Evolutionary conservation across 441 rosid species (phyloP), one percentile per base, ranked within the genome.

Genomic region (Mallotus japonicus): DNA sequence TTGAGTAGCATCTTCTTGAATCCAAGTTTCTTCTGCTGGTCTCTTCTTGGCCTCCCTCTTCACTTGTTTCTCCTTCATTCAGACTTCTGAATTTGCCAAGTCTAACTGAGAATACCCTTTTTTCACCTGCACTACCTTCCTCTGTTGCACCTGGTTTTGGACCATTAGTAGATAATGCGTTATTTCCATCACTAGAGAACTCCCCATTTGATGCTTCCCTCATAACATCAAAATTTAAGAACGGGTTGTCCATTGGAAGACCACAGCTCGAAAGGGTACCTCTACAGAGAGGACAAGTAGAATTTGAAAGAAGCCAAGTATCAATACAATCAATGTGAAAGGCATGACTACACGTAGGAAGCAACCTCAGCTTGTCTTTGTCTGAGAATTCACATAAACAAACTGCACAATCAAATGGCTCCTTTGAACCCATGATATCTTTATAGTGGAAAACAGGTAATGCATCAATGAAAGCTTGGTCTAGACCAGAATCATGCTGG

Each of bases 221-320:
- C 17, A 76, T 74, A 60, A 49, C 24, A 15, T 77, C 80, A 28
- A 51, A 76, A 58, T 75, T 75, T 50, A 58, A 56, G 11, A 72
- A 28, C 53, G 81, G 87, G 32, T 71, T 79, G 49, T 83, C 85
- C 49, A 69, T 32, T 15, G 75, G 65, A 68, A 63, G 32, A 47
- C 40, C 46, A 32, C 88, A 72, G 68, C 73, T 73, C 60, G 46
- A 80, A 65, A 91, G 85, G 71, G 85, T 74, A 11, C 78, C 84
- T 79, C 95, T 84, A 69, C 94, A 91, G 6, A 91, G 90, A 56
- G 94, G 96, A 74, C 96, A 91, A 9, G 88, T 83, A n/a, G 94
- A 91, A 83, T 89, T 87, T 28, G 97, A 88, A 34, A 91, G 92
- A 47, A 91, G 90, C 97, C 97, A 91, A 0, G 87, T 86, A 60